Evolutionary conservation across 1,284 basidiomycete genomes (phyloP), one percentile per base, ranked within the genome.

Genomic region (Rhodotorula sp.): DNA sequence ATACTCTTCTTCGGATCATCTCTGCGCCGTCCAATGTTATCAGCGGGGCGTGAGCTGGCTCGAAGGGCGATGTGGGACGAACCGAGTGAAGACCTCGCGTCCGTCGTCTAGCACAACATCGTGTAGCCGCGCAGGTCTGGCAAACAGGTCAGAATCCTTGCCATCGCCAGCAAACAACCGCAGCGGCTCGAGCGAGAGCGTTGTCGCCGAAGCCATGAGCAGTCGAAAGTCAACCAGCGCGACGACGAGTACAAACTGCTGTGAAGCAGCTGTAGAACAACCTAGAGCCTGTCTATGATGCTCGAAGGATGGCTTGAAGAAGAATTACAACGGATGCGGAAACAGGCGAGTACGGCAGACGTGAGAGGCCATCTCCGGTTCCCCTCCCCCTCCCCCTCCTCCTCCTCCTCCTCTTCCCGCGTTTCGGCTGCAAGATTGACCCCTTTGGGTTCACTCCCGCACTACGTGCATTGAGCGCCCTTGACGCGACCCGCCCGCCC

Each of bases 111-210:
- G 61, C 9, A 27, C 32, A 4, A 74, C 59, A 39, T 71, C 69
- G 30, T 53, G 44, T 22, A 74, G 56, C 13, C 68, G 55, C 0
- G 68, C 55, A 1, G 67, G 71, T 4, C 44, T 48, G 3, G 63
- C 73, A 58, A 74, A 74, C 29, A 65, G 51, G 17, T 72, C 64
- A 7, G 24, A 24, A 22, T 72, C 71, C 17, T 57, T 29, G 15
- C 56, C 66, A 30, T 74, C 73, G 24, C 64, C 30, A 3, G 67
- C 70, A 19, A 51, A 27, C 2, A 66, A 27, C 27, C 49, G 55
- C 13, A 62, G 61, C 13, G 70, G 70, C 57, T 74, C 73, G 19
- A 74, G 61, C 27, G 68, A 72, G 44, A 74, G 52, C 60, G 29
- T 36, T 13, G 56, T 58, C n/a, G 30, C 13, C 1, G 55, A 24